Base-by-base conservation (phyloP, 306 rosid genomes). In the barrel medic (Medicago truncatula) region DNA sequence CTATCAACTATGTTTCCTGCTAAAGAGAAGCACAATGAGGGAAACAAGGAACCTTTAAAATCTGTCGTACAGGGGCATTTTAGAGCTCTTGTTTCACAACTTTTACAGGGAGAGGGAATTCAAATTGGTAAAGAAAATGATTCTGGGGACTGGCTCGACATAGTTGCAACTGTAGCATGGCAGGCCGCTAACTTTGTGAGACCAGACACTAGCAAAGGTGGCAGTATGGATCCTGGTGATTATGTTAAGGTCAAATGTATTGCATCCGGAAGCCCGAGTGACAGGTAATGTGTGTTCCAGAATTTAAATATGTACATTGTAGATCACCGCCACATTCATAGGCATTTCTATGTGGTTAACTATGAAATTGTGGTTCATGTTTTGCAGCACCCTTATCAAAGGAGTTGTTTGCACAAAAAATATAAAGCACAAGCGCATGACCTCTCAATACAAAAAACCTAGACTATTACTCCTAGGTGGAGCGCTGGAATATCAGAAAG, bases 341-440 rank as follows among this genome's bases (percentile, higher is more conserved):
- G 62, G 41, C 5, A 1, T 11, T 10, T 44, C 17, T 62, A 49
- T 65, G 61, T 53, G 25, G 50, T 81, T 80, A 21, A 67, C 70
- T 23, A 25, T 67, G 54, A 50, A 65, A 43, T 82, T 61, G 21
- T 81, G 67, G 25, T 80, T 77, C 41, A 56, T 61, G 74, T 77
- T 72, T 16, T 86, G 89, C 91, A 95, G 99, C 81, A 83, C 91
- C 34, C 78, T 92, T 59, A 69, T 92, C 43, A 95, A 89, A 80
- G 99, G 97, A 75, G 93, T 95, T 31, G 97, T 90, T 70, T 95
- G 99, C 79, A 95, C 99, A 43, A 95, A 95, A 85, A 95, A 88
- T 83, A 89, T 95, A 80, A 95, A 88, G 91, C 99, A 95, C 85
- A 95, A 95, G 85, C 97, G 99, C 82, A 95, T 95, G 99, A 90